Percentiles rank a stretch among this genome's conserved stretches.
Evolutionary conservation across 371 early-diverging fungal genomes (phyloP).

Genomic region (Dinochytrium kinnereticum): DNA sequence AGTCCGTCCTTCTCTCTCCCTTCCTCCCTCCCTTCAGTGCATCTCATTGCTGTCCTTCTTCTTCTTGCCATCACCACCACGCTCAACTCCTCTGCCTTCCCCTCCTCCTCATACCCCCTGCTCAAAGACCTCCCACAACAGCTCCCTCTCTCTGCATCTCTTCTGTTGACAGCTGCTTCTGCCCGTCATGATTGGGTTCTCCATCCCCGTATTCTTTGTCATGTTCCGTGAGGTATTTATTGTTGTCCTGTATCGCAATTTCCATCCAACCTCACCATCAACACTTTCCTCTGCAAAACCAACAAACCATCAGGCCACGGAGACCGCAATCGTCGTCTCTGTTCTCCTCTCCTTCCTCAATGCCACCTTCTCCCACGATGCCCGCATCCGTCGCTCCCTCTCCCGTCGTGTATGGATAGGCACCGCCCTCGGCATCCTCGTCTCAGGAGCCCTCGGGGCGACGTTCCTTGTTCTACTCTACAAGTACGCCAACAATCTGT

Average conservation of each 20-base stretch:
- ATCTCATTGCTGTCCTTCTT: background rate
- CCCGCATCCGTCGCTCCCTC: slow-evolving; percentile 52
- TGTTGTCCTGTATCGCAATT: too few relatives aligned
- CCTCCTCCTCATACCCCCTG: background rate
- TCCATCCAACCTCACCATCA: background rate
- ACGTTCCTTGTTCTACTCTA: slow-evolving; percentile 74
- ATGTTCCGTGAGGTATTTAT: slow-evolving; percentile 70
- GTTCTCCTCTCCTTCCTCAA: slow-evolving; percentile 75
- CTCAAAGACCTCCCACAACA: background rate
- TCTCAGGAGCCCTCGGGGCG: slow-evolving; percentile 63
- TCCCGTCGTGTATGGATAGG: slow-evolving; percentile 57
- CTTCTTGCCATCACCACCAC: background rate
- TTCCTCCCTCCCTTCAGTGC: background rate
- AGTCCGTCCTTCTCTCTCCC: background rate
- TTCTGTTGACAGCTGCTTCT: background rate
- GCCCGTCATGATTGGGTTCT: slow-evolving; percentile 51
- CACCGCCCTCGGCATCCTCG: slow-evolving; percentile 23
- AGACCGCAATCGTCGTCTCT: slow-evolving; percentile 82
- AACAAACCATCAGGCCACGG: slow-evolving; percentile 55
- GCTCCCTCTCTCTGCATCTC: background rate
- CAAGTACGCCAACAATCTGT: slow-evolving; percentile 68
- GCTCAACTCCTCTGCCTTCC: background rate
- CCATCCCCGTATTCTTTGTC: slow-evolving; percentile 82
- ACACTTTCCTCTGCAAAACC: background rate
- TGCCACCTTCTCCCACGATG: slow-evolving; percentile 60